A percentile compares a stretch with the other conserved stretches of the same genome.
phyloP scores from a whole-genome alignment of 23 red algal species.

The Chondrus crispus region DNA sequence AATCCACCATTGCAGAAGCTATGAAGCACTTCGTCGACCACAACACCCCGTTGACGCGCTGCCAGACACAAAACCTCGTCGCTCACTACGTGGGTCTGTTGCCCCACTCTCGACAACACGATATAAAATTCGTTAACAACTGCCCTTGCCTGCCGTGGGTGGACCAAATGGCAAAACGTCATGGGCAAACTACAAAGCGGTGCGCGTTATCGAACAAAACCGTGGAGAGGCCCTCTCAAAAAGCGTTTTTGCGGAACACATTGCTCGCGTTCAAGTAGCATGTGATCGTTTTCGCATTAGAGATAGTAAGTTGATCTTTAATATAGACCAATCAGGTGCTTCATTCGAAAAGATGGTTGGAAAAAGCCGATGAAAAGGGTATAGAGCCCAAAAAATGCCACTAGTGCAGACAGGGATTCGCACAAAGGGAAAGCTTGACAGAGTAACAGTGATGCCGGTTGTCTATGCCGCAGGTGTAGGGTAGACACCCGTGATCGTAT shows the following conservation, averaged over 20 bases:
- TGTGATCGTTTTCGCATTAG: neutral
- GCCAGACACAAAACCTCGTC: neutral
- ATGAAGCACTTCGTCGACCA: neutral
- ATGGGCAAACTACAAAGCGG: neutral
- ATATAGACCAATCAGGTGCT: neutral
- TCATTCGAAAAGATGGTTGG: neutral
- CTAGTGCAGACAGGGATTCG: neutral
- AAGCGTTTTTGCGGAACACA: neutral
- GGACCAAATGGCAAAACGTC: neutral
- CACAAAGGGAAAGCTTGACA: conserved; percentile 5
- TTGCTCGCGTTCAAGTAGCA: neutral
- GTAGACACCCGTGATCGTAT: conserved; percentile 1
- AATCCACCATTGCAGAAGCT: neutral
- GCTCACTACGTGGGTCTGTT: neutral
- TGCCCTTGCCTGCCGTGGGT: neutral
- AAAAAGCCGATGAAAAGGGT: neutral
- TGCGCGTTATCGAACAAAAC: neutral
- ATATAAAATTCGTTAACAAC: neutral
- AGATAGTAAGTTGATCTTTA: neutral
- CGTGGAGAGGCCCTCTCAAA: neutral
- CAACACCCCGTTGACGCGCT: neutral
- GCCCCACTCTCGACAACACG: neutral
- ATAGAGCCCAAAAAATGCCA: neutral
- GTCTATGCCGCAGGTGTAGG: neutral
- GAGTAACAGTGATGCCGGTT: conserved; percentile 7